These are phyloP conservation scores for Cicer cuneatum DNA, from an alignment of 306 rosid species.

Conservation along the genomic window DNA sequence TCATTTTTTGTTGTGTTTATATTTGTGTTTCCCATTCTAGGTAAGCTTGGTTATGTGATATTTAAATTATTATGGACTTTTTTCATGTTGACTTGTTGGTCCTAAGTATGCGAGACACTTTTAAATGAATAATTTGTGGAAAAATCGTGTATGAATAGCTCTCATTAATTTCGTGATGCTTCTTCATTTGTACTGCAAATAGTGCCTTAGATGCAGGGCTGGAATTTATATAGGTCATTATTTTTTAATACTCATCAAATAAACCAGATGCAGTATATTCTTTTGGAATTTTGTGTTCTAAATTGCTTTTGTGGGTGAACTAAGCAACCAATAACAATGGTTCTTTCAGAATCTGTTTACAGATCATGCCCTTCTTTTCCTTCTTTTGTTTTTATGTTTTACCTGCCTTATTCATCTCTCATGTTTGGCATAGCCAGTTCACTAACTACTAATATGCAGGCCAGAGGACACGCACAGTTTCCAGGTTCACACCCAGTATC, in stretches of 20 bases:
- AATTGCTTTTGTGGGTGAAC: conserved; percentile 14
- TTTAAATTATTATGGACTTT: conserved; percentile 16
- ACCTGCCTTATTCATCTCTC: conserved; percentile 26
- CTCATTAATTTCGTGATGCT: conserved; percentile 12
- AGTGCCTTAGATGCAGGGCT: background rate
- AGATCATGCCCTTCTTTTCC: background rate
- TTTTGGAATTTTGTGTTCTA: background rate
- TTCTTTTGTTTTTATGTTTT: conserved; percentile 10
- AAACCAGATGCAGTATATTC: conserved; percentile 23
- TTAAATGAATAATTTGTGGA: conserved; percentile 10
- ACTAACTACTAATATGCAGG: conserved; percentile 61
- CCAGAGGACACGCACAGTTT: conserved; percentile 80
- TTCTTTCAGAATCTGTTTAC: conserved; percentile 26
- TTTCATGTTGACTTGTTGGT: conserved; percentile 8
- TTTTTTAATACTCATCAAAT: conserved; percentile 25
- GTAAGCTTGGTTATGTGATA: conserved; percentile 5
- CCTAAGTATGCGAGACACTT: background rate
- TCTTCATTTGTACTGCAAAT: conserved; percentile 5
- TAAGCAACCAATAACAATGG: conserved; percentile 28
- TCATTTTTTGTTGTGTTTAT: background rate
- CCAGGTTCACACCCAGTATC: conserved; percentile 99
- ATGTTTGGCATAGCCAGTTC: conserved; percentile 39
- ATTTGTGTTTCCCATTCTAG: conserved; percentile 10
- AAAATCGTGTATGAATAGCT: background rate
- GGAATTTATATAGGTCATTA: background rate